phyloP scores from a whole-genome alignment of 1,139 yeast genomes.

The Hansenula anomala region DNA sequence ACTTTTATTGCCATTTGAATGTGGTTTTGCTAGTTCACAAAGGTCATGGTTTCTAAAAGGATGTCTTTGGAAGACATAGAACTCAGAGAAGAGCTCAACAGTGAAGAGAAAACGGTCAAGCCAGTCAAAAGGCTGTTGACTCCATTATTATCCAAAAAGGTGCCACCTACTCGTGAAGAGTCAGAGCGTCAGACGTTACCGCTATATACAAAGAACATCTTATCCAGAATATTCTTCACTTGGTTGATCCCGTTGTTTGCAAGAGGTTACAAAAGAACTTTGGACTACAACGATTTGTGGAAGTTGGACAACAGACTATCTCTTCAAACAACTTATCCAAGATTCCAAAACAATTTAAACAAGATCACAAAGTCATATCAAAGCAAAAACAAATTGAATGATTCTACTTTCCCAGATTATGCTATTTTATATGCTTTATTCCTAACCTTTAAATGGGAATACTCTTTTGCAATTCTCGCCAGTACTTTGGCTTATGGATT shows the following conservation, averaged over 20 bases:
- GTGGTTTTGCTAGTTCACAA: no score
- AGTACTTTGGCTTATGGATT: slow-evolving; percentile 39
- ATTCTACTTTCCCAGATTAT: slow-evolving; percentile 34
- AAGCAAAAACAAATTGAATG: no score
- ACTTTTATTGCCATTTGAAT: no score
- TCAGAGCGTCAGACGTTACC: slow-evolving; percentile 46
- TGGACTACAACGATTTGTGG: slow-evolving; percentile 61
- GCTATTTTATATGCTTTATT: slow-evolving; percentile 40
- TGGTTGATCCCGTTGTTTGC: slow-evolving; percentile 56
- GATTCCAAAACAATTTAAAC: slow-evolving; percentile 32
- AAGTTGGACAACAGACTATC: slow-evolving; percentile 42
- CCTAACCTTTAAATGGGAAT: slow-evolving; percentile 47
- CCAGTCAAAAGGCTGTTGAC: slow-evolving; percentile 31
- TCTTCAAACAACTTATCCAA: slow-evolving; percentile 39
- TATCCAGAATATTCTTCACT: slow-evolving; percentile 36
- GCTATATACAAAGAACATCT: slow-evolving; percentile 26
- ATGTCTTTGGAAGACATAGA: no score
- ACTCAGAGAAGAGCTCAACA: no score
- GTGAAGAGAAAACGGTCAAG: background rate
- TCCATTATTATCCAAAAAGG: slow-evolving; percentile 30
- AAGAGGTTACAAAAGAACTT: slow-evolving; percentile 60
- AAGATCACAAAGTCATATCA: background rate
- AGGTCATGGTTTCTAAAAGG: no score
- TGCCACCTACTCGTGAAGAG: slow-evolving; percentile 49
- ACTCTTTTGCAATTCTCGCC: slow-evolving; percentile 35